These are phyloP conservation scores for Monosporascus sp. DNA, from an alignment of 2,329 filamentous ascomycete species.

Conservation along the genomic window DNA sequence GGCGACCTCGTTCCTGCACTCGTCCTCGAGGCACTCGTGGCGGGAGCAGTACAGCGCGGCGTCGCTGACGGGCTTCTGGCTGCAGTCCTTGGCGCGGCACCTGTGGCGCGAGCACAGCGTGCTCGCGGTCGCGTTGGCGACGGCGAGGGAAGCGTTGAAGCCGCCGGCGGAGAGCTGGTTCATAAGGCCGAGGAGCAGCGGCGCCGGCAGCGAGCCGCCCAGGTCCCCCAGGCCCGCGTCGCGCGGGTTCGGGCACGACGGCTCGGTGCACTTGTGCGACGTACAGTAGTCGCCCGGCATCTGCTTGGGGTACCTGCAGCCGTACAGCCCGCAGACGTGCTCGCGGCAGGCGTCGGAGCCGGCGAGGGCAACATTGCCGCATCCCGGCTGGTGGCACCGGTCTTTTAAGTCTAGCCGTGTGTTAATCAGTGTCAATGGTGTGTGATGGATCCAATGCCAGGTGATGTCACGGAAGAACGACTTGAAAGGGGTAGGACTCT, in stretches of 20 bases:
- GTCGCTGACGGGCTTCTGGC: neutral
- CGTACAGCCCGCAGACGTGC: constrained; percentile 9
- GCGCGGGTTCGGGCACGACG: constrained; percentile 6
- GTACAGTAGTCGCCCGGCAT: neutral
- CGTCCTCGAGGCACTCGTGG: neutral
- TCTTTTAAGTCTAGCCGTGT: neutral
- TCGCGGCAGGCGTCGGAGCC: neutral
- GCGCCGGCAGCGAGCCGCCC: neutral
- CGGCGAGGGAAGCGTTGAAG: neutral
- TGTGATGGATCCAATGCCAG: too few relatives aligned
- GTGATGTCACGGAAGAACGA: neutral
- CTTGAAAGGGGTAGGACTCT: neutral
- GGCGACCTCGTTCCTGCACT: neutral
- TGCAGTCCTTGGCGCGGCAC: neutral
- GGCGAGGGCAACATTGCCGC: neutral
- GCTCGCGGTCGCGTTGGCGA: neutral
- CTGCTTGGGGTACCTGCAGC: constrained; percentile 3
- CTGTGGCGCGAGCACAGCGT: neutral
- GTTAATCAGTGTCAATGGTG: neutral
- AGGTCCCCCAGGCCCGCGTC: neutral
- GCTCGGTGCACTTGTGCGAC: constrained; percentile 5
- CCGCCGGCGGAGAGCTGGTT: neutral
- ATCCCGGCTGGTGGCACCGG: neutral
- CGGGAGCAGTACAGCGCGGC: neutral
- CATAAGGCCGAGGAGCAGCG: neutral